phyloP scores from a whole-genome alignment of 179 eudicot genomes.

The Dionaea muscipula region DNA sequence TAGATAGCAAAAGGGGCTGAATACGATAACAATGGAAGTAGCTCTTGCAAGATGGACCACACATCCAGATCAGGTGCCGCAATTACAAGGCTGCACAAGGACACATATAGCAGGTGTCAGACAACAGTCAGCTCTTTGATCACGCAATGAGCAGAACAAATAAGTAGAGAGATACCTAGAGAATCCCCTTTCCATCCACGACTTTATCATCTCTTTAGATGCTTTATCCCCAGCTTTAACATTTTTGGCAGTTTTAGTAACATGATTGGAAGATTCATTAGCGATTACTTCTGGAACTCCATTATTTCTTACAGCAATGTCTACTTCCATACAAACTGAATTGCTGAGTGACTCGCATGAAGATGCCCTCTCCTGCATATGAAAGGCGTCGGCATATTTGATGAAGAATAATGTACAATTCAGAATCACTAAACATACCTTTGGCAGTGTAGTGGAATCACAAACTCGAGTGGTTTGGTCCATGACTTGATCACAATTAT shows the following conservation, averaged over 20 bases:
- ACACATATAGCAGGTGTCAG: background rate
- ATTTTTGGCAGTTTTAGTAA: constrained; percentile 28
- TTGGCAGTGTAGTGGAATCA: constrained; percentile 8
- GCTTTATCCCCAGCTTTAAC: constrained; percentile 68
- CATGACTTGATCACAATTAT: constrained; percentile 19
- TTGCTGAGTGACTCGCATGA: constrained; percentile 15
- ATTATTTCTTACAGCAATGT: constrained; percentile 15
- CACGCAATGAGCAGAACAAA: background rate
- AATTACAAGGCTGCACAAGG: constrained; percentile 53
- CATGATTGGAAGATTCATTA: constrained; percentile 19
- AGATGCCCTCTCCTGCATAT: constrained; percentile 30
- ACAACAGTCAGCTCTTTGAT: background rate
- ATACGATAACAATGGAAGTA: constrained; percentile 64
- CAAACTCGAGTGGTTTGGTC: constrained; percentile 18
- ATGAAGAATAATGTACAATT: background rate
- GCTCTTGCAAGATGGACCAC: constrained; percentile 59
- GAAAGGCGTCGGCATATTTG: background rate
- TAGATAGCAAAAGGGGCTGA: constrained; percentile 88
- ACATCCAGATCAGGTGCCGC: constrained; percentile 76
- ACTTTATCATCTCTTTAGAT: constrained; percentile 42
- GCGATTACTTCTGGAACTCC: constrained; percentile 18
- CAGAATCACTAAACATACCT: constrained; percentile 9
- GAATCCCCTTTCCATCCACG: constrained; percentile 83
- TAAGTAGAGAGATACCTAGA: constrained; percentile 41
- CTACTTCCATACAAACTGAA: constrained; percentile 28